Conservation (phyloP, 2,329 filamentous ascomycete species). For the Diaporthe eres region DNA sequence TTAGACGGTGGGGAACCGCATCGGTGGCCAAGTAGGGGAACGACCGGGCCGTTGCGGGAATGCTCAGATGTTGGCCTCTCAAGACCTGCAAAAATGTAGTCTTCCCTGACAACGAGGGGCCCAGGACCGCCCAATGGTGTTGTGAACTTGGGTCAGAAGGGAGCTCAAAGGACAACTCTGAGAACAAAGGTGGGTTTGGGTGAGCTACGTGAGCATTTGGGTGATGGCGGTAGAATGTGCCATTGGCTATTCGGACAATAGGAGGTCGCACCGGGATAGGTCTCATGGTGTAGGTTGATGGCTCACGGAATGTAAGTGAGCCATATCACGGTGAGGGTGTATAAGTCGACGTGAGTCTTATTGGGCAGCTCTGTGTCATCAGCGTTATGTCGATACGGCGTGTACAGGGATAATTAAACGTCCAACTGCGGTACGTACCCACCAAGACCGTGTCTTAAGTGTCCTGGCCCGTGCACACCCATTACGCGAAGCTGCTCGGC, state of each 20-base stretch:
- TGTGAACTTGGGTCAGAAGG: constrained; percentile 65
- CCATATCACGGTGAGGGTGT: constrained; percentile 14
- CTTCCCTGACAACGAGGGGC: constrained; percentile 82
- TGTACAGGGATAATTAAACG: constrained; percentile 6
- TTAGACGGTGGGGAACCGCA: constrained; percentile 68
- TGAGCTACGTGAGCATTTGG: constrained; percentile 66
- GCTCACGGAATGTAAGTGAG: background rate
- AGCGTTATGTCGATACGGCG: background rate
- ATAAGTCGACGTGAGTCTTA: background rate
- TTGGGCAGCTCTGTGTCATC: background rate
- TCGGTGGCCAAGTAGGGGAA: constrained; percentile 83
- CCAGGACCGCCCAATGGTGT: constrained; percentile 87
- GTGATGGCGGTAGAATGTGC: constrained; percentile 86
- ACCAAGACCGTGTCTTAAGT: background rate
- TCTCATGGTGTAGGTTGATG: constrained; percentile 50
- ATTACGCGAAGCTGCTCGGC: constrained; percentile 42
- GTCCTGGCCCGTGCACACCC: constrained; percentile 34
- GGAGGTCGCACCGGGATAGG: constrained; percentile 60
- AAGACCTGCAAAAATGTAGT: constrained; percentile 87
- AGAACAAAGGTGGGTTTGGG: constrained; percentile 81
- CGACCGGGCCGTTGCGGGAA: constrained; percentile 81
- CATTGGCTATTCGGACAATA: constrained; percentile 81
- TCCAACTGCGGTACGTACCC: background rate
- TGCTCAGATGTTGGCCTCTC: constrained; percentile 79
- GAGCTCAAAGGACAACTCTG: constrained; percentile 77